Conservation (phyloP, 139 green algal genomes). For the Volvox reticuliferus region DNA sequence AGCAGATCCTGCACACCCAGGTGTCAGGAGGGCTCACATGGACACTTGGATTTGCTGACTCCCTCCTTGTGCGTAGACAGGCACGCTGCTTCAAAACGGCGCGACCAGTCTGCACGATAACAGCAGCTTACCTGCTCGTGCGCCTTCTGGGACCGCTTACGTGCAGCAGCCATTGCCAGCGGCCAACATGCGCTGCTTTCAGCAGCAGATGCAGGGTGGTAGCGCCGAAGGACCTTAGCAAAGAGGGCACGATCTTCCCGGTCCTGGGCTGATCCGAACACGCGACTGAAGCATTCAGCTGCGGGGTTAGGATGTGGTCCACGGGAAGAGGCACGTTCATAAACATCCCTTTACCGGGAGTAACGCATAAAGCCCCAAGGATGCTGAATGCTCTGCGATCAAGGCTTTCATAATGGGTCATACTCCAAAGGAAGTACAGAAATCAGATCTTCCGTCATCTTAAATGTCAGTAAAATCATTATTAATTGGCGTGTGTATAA, state of each 20-base stretch:
- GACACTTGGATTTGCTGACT: not conserved
- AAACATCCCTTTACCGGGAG: not conserved
- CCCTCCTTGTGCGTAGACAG: too few relatives aligned
- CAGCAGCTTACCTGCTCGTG: constrained; percentile 19
- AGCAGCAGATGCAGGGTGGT: not conserved
- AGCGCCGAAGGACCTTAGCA: not conserved
- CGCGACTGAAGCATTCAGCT: constrained; percentile 40
- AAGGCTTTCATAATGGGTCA: not conserved
- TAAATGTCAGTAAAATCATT: too few relatives aligned
- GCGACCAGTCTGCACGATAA: too few relatives aligned
- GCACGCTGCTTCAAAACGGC: too few relatives aligned
- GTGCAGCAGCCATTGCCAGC: constrained; percentile 51
- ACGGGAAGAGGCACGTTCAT: too few relatives aligned
- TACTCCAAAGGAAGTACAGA: not conserved
- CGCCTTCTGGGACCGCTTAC: constrained; percentile 47
- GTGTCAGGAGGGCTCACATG: not conserved
- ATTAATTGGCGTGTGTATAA: too few relatives aligned
- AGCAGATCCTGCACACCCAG: constrained; percentile 24
- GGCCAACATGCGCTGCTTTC: not conserved
- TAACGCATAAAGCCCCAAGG: not conserved
- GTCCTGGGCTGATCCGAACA: constrained; percentile 4
- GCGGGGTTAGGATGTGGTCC: not conserved
- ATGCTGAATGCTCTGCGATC: not conserved
- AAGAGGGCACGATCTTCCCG: not conserved
- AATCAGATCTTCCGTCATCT: too few relatives aligned